Evolutionary conservation across 2,329 filamentous ascomycete genomes (phyloP).

Genomic region (Sarocladium kiliense): DNA sequence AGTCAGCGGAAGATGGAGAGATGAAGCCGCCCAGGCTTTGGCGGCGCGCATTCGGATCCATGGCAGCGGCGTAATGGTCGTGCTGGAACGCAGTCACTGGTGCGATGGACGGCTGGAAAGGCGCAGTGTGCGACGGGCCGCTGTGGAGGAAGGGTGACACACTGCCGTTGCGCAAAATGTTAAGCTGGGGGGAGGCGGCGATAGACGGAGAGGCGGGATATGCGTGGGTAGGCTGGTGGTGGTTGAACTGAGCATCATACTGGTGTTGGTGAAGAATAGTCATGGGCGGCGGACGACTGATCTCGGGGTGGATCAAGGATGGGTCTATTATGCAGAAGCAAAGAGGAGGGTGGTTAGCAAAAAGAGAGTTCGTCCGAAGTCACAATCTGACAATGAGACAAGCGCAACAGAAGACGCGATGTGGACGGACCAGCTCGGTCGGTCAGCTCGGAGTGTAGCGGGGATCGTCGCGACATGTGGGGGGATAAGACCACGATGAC

Average conservation of each 20-base stretch:
- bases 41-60: conserved; percentile 46
- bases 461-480: neutral
- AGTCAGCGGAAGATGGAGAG: conserved; percentile 55
- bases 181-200: conserved; percentile 47
- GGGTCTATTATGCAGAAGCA: conserved; percentile 37
- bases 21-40: conserved; percentile 66
- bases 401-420: neutral
- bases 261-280: conserved; percentile 40
- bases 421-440: conserved; percentile 1
- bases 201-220: conserved; percentile 62
- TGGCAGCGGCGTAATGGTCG: conserved; percentile 45
- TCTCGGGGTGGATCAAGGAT: conserved; percentile 51
- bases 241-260: conserved; percentile 40
- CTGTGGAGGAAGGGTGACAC: conserved; percentile 52
- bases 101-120: conserved; percentile 35
- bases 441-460: conserved; percentile 1
- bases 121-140: conserved; percentile 33
- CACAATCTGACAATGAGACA: conserved; percentile 13
- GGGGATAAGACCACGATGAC: neutral
- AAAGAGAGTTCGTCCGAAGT: conserved; percentile 12
- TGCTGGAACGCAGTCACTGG: conserved; percentile 38
- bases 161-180: conserved; percentile 46
- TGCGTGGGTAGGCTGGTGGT: conserved; percentile 33
- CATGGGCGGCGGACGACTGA: conserved; percentile 43
- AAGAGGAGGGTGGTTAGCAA: conserved; percentile 27